Evolutionary conservation across 2,329 filamentous ascomycete species (phyloP), one percentile per base, ranked within the genome.

Genomic region (Fusarium gaditjirri): DNA sequence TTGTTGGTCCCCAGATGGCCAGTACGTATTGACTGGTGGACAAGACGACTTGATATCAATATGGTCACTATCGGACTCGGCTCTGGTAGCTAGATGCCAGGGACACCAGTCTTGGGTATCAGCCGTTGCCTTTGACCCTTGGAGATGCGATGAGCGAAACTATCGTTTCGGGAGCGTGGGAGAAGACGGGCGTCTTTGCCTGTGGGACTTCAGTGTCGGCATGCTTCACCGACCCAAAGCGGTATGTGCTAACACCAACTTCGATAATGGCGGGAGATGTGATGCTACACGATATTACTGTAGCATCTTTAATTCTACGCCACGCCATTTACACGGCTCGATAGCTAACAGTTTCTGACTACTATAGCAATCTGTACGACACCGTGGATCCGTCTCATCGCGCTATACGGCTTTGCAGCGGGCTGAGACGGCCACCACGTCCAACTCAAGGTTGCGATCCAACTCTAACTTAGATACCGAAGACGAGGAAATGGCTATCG

Each of bases 181-280:
- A 19, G 95, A 98, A 79, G 96, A 99, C 80, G 94, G 95, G 76
- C 88, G 94, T 63, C 85, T 99, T 23, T 89, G 97, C 65, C 85
- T 99, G 17, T 99, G 96, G 96, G 96, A 99, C 84, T 99, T 99
- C 80, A 97, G 92, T 73, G 94, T 97, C 44, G 94, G 94, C 75
- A 98, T 98, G 95, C 86, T 99, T 76, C 93, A 97, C 81, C 89
- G 95, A 67, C 95, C 96, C 25, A 95, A 95, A 83, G 92, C 90
- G 74, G 93, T 94, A 84, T 78, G 92, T 88, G 19, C 31, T 38
- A 57, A 55, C 27, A 41, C 33, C 41, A 39, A 6, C 31, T 31
- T 49, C 23, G 35, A 47, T 16, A 17, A 27, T 29, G 43, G 31
- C 31, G 23, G 44, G 14, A 36, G 47, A 35, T 23, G 42, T 38